Base-by-base conservation (phyloP, 2,329 filamentous ascomycete species). In the Graphium sp. region DNA sequence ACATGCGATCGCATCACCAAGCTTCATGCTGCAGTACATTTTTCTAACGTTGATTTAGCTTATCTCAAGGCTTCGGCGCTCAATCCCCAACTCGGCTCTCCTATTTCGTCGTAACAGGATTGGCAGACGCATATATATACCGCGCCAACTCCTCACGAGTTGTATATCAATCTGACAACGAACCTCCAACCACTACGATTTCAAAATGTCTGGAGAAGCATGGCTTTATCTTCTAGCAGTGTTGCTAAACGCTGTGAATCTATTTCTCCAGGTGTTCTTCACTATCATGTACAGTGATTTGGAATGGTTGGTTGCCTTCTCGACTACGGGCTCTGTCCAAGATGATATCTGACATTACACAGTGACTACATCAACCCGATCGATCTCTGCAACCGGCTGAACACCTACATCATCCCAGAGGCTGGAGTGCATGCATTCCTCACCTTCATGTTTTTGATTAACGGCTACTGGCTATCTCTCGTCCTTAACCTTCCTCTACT, bases 321-420 rank as follows among this genome's bases (percentile, higher is more conserved):
- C 13, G 18, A 17, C n/a, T n/a, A 21, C 8, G 7, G n/a, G 8
- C 24, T 15, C 6, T 8, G 12, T 27, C 16, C 19, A 16, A n/a
- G 7, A 28, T 28, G 11, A 16, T 27, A n/a, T 19, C 11, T 18
- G 11, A 4, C 20, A 6, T 24, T 32, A 19, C 36, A 34, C 49
- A 93, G 84, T 62, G 89, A 98, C 62, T 98, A 98, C 61, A 98
- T 98, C 63, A 98, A 98, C 66, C 89, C 89, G 25, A 98, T 98
- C 63, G 89, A 98, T 47, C 85, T 98, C 41, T 98, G 89, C 79
- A 98, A 98, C 75, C 85, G 89, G 46, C 78, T 98, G 43, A 98
- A 98, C 70, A 91, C 87, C 53, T 98, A 98, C 65, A 98, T 98
- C 53, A 77, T 98, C 48, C 89, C 89, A 49, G 91, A 98, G 69